Evolutionary conservation across 768 basidiomycete genomes (phyloP), one percentile per base, ranked within the genome.

Genomic region (Lentinus brumalis): DNA sequence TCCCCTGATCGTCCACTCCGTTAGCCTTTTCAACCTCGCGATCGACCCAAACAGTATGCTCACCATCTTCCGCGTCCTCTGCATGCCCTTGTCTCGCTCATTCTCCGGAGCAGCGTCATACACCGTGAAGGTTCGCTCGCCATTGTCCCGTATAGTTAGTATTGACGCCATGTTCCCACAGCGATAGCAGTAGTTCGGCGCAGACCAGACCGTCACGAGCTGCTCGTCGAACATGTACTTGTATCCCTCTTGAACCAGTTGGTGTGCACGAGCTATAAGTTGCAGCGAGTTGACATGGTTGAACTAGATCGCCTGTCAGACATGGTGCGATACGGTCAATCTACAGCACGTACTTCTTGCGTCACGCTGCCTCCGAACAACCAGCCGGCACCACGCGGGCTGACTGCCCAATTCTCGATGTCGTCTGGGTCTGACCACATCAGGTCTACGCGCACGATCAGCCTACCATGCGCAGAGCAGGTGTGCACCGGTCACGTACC

Each of bases 381-480:
- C 91, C 94, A 98, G 0, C 96, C 96, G 5, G 96, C 96, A 18
- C 96, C 96, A 41, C 96, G 83, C 4, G 96, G 96, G 65, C 93
- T 96, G 56, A 98, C 93, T 5, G 94, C 96, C 96, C 96, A 98
- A 44, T 91, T 95, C 42, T 92, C 90, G 42, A 96, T 89, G 45
- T 96, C 92, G 70, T 98, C 95, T 4, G 91, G 96, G 73, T 98
- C 96, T 39, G 92, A 94, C 96, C 96, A 98, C 94, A 98, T 97
- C 12, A 98, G 83, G 71, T 98, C 94, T 94, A 53, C 6, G 49
- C 12, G 15, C 0, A 30, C 14, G 21, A 16, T 31, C 4, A 5
- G 30, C 38, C 8, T 16, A 32, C 15, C 49, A 31, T 18, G 4
- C n/a, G 52, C 12, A 14, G 38, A n/a, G 9, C 16, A 4, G 50